Base-by-base conservation (phyloP, 208 protist genomes). In the Lotmaria passim region DNA sequence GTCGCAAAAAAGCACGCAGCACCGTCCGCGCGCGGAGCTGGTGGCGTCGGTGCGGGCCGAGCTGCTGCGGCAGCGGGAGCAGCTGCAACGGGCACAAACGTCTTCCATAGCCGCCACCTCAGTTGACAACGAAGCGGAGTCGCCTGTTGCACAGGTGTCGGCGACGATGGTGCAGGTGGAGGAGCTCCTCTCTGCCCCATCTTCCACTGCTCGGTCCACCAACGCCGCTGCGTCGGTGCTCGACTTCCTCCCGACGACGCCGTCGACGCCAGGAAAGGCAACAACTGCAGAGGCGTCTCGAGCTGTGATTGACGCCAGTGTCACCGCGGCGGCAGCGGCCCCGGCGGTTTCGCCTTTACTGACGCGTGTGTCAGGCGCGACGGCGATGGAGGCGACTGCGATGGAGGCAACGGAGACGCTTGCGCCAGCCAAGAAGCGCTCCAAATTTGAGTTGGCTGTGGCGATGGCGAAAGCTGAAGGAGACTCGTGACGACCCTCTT, bases 41-140 rank as follows among this genome's bases (percentile, higher is more conserved):
- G 43, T 81, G 11, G 69, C 66, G 3, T 58, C 75, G 1, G 65
- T 82, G 7, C 63, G 77, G n/a, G 65, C 59, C 0, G 69, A 82
- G 31, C 36, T 82, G 43, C 48, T 82, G 41, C 58, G 58, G 31
- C 48, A 74, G 52, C 77, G 77, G 15, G 61, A 56, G 1, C 46
- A 67, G 64, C 61, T 82, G 28, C 59, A 63, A 10, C 2, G 39
- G 0, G 17, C 57, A 1, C 46, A 28, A 7, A 56, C 46, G 21
- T 1, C 24, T n/a, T n/a, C n/a, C n/a, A n/a, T n/a, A 0, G 30
- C 31, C 1, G 21, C 39, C 2, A 21, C 26, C 0, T 23, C 39
- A 14, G 21, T 0, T 0, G 31, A 33, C 15, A 31, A 17, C 5
- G 17, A 34, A 4, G 17, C 3, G 11, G 52, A 30, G 34, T 38